Percentiles rank a stretch among this genome's conserved stretches.
Evolutionary conservation across 306 rosid genomes (phyloP).

Genomic region (Cucumis hystrix): DNA sequence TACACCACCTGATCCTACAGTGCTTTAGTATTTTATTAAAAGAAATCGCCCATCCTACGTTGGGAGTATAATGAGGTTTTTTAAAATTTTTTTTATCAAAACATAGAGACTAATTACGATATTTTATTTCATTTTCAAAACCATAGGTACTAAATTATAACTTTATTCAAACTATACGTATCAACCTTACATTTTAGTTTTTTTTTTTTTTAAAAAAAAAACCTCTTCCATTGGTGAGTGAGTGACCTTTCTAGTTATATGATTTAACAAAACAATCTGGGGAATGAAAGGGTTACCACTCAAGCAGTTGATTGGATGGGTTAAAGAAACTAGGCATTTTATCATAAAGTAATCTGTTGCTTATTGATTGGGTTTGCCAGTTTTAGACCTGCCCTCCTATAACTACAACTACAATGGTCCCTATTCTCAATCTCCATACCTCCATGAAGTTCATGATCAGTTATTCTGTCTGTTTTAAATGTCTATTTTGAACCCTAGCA

Average conservation of each 20-base stretch:
- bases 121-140: no score
- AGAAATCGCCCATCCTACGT: no score
- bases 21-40: no score
- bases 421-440: neutral
- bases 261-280: neutral
- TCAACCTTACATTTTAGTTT: no score
- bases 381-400: conserved; percentile 1
- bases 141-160: no score
- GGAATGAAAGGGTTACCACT: neutral
- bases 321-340: neutral
- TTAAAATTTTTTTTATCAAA: no score
- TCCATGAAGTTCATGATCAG: neutral
- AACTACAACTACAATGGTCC: neutral
- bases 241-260: neutral
- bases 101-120: no score
- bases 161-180: no score
- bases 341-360: conserved; percentile 1
- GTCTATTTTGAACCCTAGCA: neutral
- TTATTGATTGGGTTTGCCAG: neutral
- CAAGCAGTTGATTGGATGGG: neutral
- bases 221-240: neutral
- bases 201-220: neutral
- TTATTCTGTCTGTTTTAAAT: neutral
- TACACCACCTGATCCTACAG: no score
- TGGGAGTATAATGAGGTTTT: no score